Conservation (phyloP, 148 eudicot genomes). For the Dysphania ambrosioides region DNA sequence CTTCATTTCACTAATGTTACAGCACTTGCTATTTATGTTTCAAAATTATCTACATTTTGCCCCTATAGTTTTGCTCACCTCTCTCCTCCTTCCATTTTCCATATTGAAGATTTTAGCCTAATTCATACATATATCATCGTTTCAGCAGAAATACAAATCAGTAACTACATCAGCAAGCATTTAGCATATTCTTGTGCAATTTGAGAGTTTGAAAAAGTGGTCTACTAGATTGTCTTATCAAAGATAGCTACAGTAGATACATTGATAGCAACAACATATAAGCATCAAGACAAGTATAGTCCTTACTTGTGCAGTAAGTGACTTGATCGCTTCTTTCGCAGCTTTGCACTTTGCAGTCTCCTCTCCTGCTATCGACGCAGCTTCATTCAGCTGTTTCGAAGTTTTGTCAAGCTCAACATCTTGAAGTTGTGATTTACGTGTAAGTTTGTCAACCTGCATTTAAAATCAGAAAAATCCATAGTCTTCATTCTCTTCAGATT, state of each 20-base stretch:
- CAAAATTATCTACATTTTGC: too few relatives aligned
- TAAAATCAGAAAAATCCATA: not conserved
- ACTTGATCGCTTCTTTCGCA: constrained; percentile 68
- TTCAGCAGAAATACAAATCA: not conserved
- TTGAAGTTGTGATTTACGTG: constrained; percentile 56
- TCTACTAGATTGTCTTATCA: constrained; percentile 4
- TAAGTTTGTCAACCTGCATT: constrained; percentile 61
- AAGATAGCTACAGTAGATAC: too few relatives aligned
- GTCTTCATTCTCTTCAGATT: not conserved
- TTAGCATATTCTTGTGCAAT: not conserved
- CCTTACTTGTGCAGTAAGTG: constrained; percentile 62
- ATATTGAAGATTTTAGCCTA: not conserved
- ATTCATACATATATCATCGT: not conserved
- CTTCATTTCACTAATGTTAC: too few relatives aligned
- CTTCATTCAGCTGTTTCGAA: constrained; percentile 55
- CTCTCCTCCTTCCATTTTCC: too few relatives aligned
- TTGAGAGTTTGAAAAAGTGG: not conserved
- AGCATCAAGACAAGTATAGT: constrained; percentile 8
- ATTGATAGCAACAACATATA: too few relatives aligned
- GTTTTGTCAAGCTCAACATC: constrained; percentile 60
- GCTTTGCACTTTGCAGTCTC: constrained; percentile 65
- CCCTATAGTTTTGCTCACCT: too few relatives aligned
- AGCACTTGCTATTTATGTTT: too few relatives aligned
- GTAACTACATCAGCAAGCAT: constrained; percentile 2
- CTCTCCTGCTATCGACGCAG: constrained; percentile 44